Evolutionary conservation across 768 basidiomycete genomes (phyloP).

Genomic region (Agaricus bisporus): DNA sequence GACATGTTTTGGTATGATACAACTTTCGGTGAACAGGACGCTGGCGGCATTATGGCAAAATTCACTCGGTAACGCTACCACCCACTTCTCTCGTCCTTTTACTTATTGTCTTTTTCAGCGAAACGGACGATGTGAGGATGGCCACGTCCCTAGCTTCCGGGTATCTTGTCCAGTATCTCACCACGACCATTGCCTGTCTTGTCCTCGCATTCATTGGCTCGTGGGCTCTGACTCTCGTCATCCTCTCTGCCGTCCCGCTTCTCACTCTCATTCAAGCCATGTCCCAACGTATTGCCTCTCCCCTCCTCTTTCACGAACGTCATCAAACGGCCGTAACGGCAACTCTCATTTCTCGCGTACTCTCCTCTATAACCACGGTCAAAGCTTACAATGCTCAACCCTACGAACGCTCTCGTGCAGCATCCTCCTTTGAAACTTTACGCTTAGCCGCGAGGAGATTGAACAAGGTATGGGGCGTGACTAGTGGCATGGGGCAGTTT

Average conservation of each 20-base stretch:
- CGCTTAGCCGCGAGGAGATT: conserved; percentile 44
- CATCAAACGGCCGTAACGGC: conserved; percentile 63
- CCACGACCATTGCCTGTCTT: conserved; percentile 74
- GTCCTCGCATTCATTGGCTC: conserved; percentile 77
- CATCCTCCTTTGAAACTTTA: conserved; percentile 39
- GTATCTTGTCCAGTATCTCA: conserved; percentile 72
- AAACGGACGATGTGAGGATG: conserved; percentile 89
- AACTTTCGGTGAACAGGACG: conserved; percentile 59
- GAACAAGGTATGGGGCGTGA: conserved; percentile 71
- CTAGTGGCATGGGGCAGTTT: conserved; percentile 68
- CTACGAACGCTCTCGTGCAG: conserved; percentile 37
- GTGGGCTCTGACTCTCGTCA: conserved; percentile 83
- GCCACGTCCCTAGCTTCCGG: conserved; percentile 81
- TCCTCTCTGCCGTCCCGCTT: conserved; percentile 83
- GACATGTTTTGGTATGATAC: conserved; percentile 91
- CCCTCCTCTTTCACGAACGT: conserved; percentile 65
- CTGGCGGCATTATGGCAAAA: conserved; percentile 90
- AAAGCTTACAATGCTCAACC: conserved; percentile 84
- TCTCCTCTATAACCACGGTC: conserved; percentile 78
- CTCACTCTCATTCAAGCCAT: conserved; percentile 71
- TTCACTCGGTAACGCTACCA: conserved; percentile 61
- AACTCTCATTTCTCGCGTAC: conserved; percentile 72
- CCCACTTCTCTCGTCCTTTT: background rate
- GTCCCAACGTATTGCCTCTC: conserved; percentile 64
- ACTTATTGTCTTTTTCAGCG: conserved; percentile 39